These are phyloP conservation scores for Podospora tetraspora DNA, from an alignment of 495 filamentous ascomycete genomes.

Conservation along the genomic window DNA sequence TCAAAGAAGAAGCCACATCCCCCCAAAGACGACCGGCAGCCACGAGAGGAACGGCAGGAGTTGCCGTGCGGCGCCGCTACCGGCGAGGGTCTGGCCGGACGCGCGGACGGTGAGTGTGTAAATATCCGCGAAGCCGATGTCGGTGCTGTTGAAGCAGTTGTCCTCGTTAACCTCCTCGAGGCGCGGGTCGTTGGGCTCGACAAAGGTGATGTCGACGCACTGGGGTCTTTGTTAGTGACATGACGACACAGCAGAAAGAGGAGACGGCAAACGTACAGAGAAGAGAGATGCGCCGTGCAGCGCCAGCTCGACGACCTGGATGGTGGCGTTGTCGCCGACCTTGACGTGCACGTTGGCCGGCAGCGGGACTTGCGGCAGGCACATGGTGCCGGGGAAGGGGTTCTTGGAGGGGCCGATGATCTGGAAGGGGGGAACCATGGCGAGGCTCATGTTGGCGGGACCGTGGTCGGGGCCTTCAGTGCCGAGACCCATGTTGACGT, in stretches of 20 bases:
- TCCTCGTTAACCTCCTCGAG: slow-evolving; percentile 64
- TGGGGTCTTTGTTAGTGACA: slow-evolving; percentile 30
- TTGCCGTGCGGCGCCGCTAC: slow-evolving; percentile 22
- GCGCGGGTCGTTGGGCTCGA: slow-evolving; percentile 58
- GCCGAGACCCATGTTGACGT: slow-evolving; percentile 91
- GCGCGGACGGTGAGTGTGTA: slow-evolving; percentile 54
- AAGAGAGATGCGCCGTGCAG: slow-evolving; percentile 85
- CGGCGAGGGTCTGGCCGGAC: slow-evolving; percentile 29
- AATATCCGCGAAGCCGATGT: slow-evolving; percentile 68
- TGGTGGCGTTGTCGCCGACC: slow-evolving; percentile 83
- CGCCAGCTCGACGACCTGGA: slow-evolving; percentile 87
- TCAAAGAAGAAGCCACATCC: slow-evolving; percentile 34
- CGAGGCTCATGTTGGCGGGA: slow-evolving; percentile 83
- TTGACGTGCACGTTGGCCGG: slow-evolving; percentile 67
- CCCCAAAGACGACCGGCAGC: slow-evolving; percentile 32
- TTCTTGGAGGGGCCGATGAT: slow-evolving; percentile 76
- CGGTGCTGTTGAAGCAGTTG: slow-evolving; percentile 80
- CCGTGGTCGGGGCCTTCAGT: slow-evolving; percentile 49
- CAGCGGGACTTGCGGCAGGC: slow-evolving; percentile 84
- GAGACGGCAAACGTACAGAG: slow-evolving; percentile 61
- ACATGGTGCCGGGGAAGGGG: slow-evolving; percentile 81
- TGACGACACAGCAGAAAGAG: neutral
- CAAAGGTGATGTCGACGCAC: slow-evolving; percentile 87
- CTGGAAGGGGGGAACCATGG: slow-evolving; percentile 79
- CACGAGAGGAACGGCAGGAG: slow-evolving; percentile 32